phyloP scores from a whole-genome alignment of 2,329 filamentous ascomycete species.

The Diaporthe sp. region DNA sequence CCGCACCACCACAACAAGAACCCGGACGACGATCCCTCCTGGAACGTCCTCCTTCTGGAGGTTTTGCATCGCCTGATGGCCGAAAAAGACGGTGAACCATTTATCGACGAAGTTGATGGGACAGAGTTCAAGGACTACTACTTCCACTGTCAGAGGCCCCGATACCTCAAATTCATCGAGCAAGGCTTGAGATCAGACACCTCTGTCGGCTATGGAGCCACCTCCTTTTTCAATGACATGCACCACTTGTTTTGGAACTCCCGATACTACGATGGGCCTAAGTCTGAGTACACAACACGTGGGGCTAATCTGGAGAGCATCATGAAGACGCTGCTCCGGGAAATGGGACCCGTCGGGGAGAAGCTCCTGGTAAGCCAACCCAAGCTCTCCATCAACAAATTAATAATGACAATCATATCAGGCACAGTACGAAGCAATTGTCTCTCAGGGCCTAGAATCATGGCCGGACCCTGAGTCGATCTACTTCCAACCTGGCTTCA shows the following conservation, averaged over 20 bases:
- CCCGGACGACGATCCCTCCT: neutral
- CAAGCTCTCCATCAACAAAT: too few relatives aligned
- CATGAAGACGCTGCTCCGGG: neutral
- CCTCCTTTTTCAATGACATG: constrained; percentile 18
- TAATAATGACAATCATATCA: neutral
- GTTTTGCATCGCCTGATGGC: neutral
- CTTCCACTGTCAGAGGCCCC: neutral
- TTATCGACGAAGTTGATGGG: neutral
- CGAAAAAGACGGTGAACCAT: neutral
- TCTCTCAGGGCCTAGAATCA: accelerated
- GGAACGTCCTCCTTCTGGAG: neutral
- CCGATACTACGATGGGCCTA: neutral
- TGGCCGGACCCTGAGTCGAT: neutral
- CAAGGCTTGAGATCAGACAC: neutral
- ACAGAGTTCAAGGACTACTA: neutral
- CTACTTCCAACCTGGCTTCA: too few relatives aligned
- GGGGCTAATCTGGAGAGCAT: neutral
- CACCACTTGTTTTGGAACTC: neutral
- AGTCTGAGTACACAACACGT: neutral
- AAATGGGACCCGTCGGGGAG: neutral
- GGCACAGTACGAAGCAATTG: neutral
- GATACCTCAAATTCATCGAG: neutral
- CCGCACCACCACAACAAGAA: constrained; percentile 11
- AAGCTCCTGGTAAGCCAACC: neutral
- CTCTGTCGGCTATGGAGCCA: neutral